phyloP scores from a whole-genome alignment of 2,329 filamentous ascomycete species.

The Fusarium nematophilum region DNA sequence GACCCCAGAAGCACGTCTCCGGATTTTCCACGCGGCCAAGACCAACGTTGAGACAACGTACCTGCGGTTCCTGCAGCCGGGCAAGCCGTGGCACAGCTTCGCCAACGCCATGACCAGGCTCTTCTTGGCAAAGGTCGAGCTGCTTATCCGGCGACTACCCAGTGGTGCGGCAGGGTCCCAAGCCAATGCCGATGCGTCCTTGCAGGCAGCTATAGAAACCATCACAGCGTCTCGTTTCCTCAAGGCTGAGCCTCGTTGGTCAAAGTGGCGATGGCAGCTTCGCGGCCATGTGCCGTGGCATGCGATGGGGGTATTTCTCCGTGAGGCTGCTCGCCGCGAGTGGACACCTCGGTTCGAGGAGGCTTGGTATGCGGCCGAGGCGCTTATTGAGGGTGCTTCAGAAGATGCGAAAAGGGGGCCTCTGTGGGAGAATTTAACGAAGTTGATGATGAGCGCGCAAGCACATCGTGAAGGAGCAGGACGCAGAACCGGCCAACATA shows the following conservation, averaged over 20 bases:
- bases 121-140: slow-evolving; percentile 45
- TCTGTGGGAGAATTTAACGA: slow-evolving; percentile 33
- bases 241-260: slow-evolving; percentile 36
- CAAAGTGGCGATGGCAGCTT: slow-evolving; percentile 46
- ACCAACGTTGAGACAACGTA: slow-evolving; percentile 21
- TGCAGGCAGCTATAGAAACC: slow-evolving; percentile 22
- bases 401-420: slow-evolving; percentile 12
- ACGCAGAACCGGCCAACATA: too few species aligned
- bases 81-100: slow-evolving; percentile 26
- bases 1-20: slow-evolving; percentile 15
- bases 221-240: slow-evolving; percentile 39
- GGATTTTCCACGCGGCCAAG: slow-evolving; percentile 19
- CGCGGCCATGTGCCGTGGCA: slow-evolving; percentile 44
- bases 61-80: slow-evolving; percentile 15
- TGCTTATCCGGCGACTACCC: slow-evolving; percentile 31
- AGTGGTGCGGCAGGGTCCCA: too few species aligned
- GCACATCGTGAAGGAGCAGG: slow-evolving; percentile 23
- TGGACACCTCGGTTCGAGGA: slow-evolving; percentile 42
- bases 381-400: slow-evolving; percentile 10
- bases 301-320: slow-evolving; percentile 40
- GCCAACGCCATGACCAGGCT: slow-evolving; percentile 37
- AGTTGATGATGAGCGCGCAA: slow-evolving; percentile 17
- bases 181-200: neutral
- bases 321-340: slow-evolving; percentile 28
- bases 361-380: slow-evolving; percentile 29